Conservation (phyloP, 192 early-diverging fungal genomes). For the Coemansia sp. region DNA sequence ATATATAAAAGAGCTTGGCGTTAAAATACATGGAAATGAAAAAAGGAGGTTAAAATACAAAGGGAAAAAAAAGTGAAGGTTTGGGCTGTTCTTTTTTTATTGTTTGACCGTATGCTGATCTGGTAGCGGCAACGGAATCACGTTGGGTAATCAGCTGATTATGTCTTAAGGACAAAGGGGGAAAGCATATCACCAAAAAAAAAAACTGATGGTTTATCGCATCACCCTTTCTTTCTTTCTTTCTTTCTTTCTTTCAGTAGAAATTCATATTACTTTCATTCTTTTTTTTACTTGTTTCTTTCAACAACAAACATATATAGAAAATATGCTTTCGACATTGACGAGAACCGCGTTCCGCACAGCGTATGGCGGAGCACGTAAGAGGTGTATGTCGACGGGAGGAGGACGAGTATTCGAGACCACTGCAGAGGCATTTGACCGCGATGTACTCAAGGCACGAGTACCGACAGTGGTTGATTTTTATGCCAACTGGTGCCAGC, state of each 20-base stretch:
- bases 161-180: too few species aligned
- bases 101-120: too few species aligned
- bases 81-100: too few species aligned
- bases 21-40: background rate
- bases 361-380: background rate
- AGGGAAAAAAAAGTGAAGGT: background rate
- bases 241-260: too few species aligned
- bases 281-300: too few species aligned
- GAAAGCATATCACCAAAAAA: too few species aligned
- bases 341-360: background rate
- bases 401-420: constrained; percentile 51
- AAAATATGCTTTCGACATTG: background rate
- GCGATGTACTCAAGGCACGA: constrained; percentile 60
- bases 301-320: too few species aligned
- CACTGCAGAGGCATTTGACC: constrained; percentile 61
- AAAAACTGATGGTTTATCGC: too few species aligned
- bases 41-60: constrained; percentile 3
- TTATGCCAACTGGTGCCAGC: constrained; percentile 76
- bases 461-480: constrained; percentile 82
- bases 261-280: too few species aligned
- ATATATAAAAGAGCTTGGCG: background rate
- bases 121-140: too few species aligned
- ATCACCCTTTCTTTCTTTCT: too few species aligned
- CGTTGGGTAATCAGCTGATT: too few species aligned
- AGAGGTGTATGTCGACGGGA: background rate